Evolutionary conservation across 805 yeast genomes (phyloP).

Genomic region (Alloascoidea hylecoeti): DNA sequence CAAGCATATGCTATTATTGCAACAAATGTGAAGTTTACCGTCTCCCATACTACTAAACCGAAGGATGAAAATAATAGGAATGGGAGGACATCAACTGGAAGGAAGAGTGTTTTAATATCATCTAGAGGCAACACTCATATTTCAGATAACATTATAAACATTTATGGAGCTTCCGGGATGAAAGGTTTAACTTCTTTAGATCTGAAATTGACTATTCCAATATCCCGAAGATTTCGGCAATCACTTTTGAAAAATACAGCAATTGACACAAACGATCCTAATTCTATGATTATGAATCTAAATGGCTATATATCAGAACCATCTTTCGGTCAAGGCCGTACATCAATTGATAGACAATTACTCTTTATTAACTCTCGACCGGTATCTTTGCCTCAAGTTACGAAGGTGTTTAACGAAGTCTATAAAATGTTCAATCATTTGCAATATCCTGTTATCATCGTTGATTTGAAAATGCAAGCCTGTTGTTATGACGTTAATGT

Average conservation of each 20-base stretch:
- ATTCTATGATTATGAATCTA: conserved; percentile 10
- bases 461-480: conserved; percentile 43
- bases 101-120: conserved; percentile 38
- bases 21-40: conserved; percentile 41
- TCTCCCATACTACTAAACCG: conserved; percentile 29
- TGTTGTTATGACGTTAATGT: conserved; percentile 59
- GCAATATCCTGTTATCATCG: conserved; percentile 58
- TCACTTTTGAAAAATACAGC: background rate
- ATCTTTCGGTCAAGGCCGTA: conserved; percentile 68
- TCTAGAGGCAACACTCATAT: conserved; percentile 37
- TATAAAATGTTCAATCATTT: conserved; percentile 58
- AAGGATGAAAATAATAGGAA: conserved; percentile 6
- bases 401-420: conserved; percentile 53
- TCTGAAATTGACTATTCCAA: conserved; percentile 10
- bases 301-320: conserved; percentile 62
- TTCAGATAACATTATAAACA: conserved; percentile 42
- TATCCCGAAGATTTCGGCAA: background rate
- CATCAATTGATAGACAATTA: conserved; percentile 61
- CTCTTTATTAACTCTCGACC: conserved; percentile 71
- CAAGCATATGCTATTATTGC: conserved; percentile 57
- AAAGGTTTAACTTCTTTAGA: conserved; percentile 41
- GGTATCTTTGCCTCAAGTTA: conserved; percentile 35
- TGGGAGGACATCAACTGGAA: conserved; percentile 20
- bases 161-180: conserved; percentile 58
- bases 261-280: background rate